A percentile compares a stretch with the other conserved stretches of the same genome.
Evolutionary conservation across 164 flowering plant species (phyloP).

Genomic region (Sedum album): DNA sequence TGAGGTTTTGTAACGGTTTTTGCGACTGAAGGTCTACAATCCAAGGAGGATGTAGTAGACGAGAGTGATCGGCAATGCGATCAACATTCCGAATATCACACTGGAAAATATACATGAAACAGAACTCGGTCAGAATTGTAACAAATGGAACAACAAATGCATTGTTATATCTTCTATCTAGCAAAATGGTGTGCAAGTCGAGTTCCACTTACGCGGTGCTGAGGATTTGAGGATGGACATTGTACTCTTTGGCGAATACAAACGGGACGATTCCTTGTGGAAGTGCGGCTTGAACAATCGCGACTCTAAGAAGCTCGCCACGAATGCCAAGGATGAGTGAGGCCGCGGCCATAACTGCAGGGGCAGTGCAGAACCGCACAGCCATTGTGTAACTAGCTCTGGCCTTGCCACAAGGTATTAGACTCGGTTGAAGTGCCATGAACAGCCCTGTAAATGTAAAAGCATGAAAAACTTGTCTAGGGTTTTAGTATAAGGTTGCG

Average conservation of each 20-base stretch:
- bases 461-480: neutral
- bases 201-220: neutral
- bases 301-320: conserved; percentile 35
- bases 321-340: conserved; percentile 44
- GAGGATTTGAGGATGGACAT: neutral
- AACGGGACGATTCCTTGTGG: neutral
- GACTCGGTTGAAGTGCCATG: conserved; percentile 63
- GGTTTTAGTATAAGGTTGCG: neutral
- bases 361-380: conserved; percentile 49
- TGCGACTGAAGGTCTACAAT: too few relatives aligned
- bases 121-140: too few relatives aligned
- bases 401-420: conserved; percentile 56
- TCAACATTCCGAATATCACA: too few relatives aligned
- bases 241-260: neutral
- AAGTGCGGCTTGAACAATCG: conserved; percentile 46
- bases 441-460: conserved; percentile 40
- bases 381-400: conserved; percentile 41
- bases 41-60: too few relatives aligned
- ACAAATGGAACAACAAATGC: too few relatives aligned
- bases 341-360: conserved; percentile 47
- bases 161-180: too few relatives aligned
- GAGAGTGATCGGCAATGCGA: too few relatives aligned
- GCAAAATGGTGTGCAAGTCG: too few relatives aligned
- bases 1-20: too few relatives aligned
- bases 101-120: too few relatives aligned